Percentiles rank a stretch among this genome's conserved stretches.
phyloP scores from a whole-genome alignment of 2,329 filamentous ascomycete genomes.

The Albophoma yamanashiensis region DNA sequence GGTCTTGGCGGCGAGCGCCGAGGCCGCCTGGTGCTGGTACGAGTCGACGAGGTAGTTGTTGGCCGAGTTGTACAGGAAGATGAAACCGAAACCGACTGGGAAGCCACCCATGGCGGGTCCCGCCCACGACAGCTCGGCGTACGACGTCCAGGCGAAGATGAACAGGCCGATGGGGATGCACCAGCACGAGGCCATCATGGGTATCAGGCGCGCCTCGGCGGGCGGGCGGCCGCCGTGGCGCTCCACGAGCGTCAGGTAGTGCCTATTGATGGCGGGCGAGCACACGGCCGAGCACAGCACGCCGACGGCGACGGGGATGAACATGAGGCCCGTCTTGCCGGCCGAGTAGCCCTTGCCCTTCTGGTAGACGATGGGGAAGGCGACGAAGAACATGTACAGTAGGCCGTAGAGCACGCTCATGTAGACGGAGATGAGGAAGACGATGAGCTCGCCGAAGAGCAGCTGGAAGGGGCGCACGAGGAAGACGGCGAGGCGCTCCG shows the following conservation, averaged over 20 bases:
- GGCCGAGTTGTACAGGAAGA: slow-evolving; percentile 72
- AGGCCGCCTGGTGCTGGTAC: slow-evolving; percentile 64
- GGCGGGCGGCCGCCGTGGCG: slow-evolving; percentile 64
- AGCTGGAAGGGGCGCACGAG: slow-evolving; percentile 76
- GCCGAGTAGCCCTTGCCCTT: slow-evolving; percentile 69
- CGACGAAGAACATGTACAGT: slow-evolving; percentile 69
- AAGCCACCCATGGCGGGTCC: slow-evolving; percentile 63
- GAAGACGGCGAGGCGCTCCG: slow-evolving; percentile 62
- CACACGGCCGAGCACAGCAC: slow-evolving; percentile 57
- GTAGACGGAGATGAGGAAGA: slow-evolving; percentile 73
- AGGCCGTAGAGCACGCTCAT: slow-evolving; percentile 74
- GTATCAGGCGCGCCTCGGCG: slow-evolving; percentile 67
- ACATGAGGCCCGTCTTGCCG: slow-evolving; percentile 71
- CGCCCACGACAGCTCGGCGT: slow-evolving; percentile 53
- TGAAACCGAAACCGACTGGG: slow-evolving; percentile 69
- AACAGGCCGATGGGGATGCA: slow-evolving; percentile 51
- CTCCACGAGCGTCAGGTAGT: slow-evolving; percentile 57
- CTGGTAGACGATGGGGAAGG: slow-evolving; percentile 62
- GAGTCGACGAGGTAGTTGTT: slow-evolving; percentile 63
- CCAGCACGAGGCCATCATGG: slow-evolving; percentile 74
- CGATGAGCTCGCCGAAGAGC: slow-evolving; percentile 73
- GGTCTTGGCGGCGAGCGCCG: slow-evolving; percentile 72
- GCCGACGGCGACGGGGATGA: slow-evolving; percentile 71
- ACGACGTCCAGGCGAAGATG: slow-evolving; percentile 54
- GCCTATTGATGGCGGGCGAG: slow-evolving; percentile 66